Conservation (phyloP, 2,329 filamentous ascomycete genomes). For the Talaromyces atroroseus region DNA sequence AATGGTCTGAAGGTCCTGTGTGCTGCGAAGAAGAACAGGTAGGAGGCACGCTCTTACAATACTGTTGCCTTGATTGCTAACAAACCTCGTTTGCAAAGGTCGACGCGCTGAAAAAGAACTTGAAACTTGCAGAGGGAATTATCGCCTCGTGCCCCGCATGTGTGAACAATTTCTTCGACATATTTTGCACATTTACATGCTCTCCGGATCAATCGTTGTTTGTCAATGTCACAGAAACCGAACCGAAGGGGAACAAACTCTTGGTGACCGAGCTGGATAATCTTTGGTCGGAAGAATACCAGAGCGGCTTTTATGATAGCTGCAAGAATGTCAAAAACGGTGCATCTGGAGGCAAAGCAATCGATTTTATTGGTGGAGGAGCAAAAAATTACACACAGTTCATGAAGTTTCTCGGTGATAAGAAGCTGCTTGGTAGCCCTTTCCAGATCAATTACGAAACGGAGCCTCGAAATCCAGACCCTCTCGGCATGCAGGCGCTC, state of each 20-base stretch:
- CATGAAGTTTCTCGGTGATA: slow-evolving; percentile 86
- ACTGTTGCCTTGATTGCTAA: slow-evolving; percentile 13
- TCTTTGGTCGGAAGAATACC: slow-evolving; percentile 76
- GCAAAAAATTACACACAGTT: slow-evolving; percentile 85
- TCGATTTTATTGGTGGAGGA: slow-evolving; percentile 92
- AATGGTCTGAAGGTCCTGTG: slow-evolving; percentile 78
- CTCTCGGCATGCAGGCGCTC: slow-evolving; percentile 65
- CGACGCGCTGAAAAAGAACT: slow-evolving; percentile 71
- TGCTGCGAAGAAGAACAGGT: slow-evolving; percentile 80
- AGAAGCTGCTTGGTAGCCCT: slow-evolving; percentile 82
- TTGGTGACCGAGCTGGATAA: slow-evolving; percentile 90
- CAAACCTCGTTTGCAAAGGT: slow-evolving; percentile 49
- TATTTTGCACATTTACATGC: slow-evolving; percentile 97
- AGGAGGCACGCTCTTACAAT: slow-evolving; percentile 8
- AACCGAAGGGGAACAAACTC: slow-evolving; percentile 50
- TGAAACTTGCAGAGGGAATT: slow-evolving; percentile 80
- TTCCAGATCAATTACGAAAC: slow-evolving; percentile 93
- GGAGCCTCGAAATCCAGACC: slow-evolving; percentile 52
- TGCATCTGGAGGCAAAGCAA: slow-evolving; percentile 85
- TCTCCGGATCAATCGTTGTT: slow-evolving; percentile 95
- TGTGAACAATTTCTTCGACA: slow-evolving; percentile 97
- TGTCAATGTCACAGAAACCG: slow-evolving; percentile 78
- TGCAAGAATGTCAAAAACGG: slow-evolving; percentile 99
- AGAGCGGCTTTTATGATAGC: slow-evolving; percentile 85
- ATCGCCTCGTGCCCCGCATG: slow-evolving; percentile 93